phyloP scores from a whole-genome alignment of 2,329 filamentous ascomycete genomes.

The Pseudopyricularia javanii region DNA sequence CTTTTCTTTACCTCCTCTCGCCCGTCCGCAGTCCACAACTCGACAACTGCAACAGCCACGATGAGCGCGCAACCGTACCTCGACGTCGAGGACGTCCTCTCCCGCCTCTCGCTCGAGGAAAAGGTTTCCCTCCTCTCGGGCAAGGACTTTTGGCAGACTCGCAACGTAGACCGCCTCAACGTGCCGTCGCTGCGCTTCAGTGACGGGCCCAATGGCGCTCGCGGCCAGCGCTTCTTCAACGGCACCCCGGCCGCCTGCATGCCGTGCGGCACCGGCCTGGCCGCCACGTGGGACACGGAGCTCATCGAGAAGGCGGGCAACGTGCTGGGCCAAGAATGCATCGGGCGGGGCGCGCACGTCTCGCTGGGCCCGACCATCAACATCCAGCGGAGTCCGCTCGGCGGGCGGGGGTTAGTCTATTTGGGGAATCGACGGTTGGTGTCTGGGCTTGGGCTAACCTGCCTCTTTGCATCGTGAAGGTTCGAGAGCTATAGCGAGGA shows the following conservation, averaged over 20 bases:
- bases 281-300: conserved; percentile 54
- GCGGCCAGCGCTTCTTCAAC: conserved; percentile 17
- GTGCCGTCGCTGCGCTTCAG: conserved; percentile 19
- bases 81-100: not conserved
- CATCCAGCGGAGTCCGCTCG: conserved; percentile 24
- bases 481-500: conserved; percentile 26
- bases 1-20: no score
- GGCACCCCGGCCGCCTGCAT: conserved; percentile 31
- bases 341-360: conserved; percentile 55
- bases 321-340: conserved; percentile 55
- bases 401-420: conserved; percentile 16
- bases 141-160: conserved; percentile 17
- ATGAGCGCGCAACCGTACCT: not conserved
- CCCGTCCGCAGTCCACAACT: no score
- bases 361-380: conserved; percentile 48
- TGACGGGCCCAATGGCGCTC: conserved; percentile 20
- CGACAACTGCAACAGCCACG: not conserved
- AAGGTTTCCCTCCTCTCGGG: conserved; percentile 7
- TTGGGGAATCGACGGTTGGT: not conserved
- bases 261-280: conserved; percentile 31
- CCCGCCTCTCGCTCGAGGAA: conserved; percentile 6
- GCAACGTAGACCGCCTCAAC: conserved; percentile 13
- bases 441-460: not conserved
- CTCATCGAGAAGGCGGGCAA: conserved; percentile 51
- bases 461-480: conserved; percentile 1